Evolutionary conservation across 257 asterid species (phyloP), one percentile per base, ranked within the genome.

Genomic region (Scutellaria baicalensis): DNA sequence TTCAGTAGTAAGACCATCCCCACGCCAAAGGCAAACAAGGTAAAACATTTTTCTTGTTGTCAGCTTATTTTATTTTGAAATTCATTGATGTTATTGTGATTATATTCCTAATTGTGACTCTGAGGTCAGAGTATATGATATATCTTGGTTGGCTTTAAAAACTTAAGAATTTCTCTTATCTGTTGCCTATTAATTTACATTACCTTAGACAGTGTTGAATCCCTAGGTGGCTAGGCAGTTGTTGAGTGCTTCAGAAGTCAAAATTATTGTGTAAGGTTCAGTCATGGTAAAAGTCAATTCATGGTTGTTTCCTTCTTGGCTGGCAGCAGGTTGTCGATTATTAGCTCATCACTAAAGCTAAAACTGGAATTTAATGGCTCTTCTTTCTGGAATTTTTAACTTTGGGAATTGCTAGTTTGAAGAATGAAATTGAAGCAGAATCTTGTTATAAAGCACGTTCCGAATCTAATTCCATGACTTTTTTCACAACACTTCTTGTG

Each of bases 1-100:
- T 47, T 66, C 84, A 40, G 69, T 77, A 43, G 38, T 63, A 36
- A 82, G 88, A 75, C 92, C 78, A 12, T 70, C 76, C 61, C 79
- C 67, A 23, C 87, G 79, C 75, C 81, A 71, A 64, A 81, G 96
- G 80, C 96, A 87, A 74, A 83, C 83, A 73, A 91, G 99, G 99
- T 94, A 74, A 31, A 8, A 2, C n/a, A 3, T 35, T 64, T 39
- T 44, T 48, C 1, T 6, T 31, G 2, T 63, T 52, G 38, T 60
- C 58, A 50, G 57, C 44, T 23, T 70, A 10, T 39, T 64, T 58
- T 50, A 21, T 31, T 67, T 56, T 31, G 67, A 65, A 64, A 31
- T 40, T 33, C 8, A n/a, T 42, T 60, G 49, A 45, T 68, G 20
- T 44, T 72, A 35, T 55, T 12, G 9, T 69, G 20, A 9, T 4